Evolutionary conservation across 2,329 filamentous ascomycete genomes (phyloP).

Genomic region (Diaporthe ilicicola): DNA sequence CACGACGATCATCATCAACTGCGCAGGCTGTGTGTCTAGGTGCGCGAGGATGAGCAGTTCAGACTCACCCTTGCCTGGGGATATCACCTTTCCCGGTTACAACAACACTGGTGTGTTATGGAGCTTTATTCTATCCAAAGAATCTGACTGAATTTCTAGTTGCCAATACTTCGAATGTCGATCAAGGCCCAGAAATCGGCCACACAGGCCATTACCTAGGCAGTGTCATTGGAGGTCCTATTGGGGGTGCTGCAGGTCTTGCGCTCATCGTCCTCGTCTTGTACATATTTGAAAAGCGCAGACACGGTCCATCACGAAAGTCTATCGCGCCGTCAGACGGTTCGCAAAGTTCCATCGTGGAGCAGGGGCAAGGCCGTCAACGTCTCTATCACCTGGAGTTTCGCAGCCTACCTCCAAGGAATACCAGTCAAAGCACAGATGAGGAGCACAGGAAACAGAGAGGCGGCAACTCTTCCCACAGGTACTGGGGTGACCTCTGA

Average conservation of each 20-base stretch:
- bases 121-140: too few relatives aligned
- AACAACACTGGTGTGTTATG: background rate
- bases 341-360: background rate
- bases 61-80: background rate
- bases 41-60: background rate
- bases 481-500: slow-evolving; percentile 14
- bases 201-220: slow-evolving; percentile 12
- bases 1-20: background rate
- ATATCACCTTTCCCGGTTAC: background rate
- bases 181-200: slow-evolving; percentile 2
- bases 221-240: background rate
- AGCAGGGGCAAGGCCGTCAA: too few relatives aligned
- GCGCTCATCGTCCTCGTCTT: background rate
- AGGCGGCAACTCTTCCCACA: background rate
- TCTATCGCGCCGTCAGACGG: background rate
- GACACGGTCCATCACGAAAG: background rate
- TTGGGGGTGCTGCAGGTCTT: slow-evolving; percentile 6
- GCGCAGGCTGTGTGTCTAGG: too few relatives aligned
- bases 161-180: background rate
- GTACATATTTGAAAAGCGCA: background rate
- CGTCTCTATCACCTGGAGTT: background rate
- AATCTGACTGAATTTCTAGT: background rate
- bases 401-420: too few relatives aligned
- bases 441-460: background rate
- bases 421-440: background rate